Conservation (phyloP, 225 moss, liverwort and hornwort species). For the Polytrichum commune region DNA sequence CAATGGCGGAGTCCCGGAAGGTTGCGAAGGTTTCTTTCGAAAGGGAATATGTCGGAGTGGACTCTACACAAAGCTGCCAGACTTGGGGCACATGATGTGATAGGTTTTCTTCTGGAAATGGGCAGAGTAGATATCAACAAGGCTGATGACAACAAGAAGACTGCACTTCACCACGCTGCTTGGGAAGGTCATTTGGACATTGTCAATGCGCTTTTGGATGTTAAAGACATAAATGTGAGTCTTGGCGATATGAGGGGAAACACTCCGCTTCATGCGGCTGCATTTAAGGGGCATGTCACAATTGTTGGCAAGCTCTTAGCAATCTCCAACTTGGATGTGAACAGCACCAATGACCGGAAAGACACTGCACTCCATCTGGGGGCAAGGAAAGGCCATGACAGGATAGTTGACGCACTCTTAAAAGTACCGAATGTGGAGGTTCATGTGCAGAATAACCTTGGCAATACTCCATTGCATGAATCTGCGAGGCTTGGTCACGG, state of each 20-base stretch:
- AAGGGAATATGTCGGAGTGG: not conserved
- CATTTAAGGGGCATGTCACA: not conserved
- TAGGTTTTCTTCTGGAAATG: not conserved
- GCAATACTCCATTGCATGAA: not conserved
- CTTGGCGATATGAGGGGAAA: not conserved
- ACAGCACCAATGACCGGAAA: not conserved
- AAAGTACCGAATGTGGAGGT: not conserved
- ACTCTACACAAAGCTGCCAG: not conserved
- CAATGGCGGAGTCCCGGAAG: not conserved
- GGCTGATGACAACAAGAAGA: not conserved
- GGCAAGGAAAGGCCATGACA: conserved; percentile 3
- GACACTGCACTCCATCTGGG: not conserved
- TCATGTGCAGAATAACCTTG: not conserved
- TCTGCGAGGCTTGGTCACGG: not conserved
- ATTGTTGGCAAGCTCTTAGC: not conserved
- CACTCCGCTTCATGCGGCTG: not conserved
- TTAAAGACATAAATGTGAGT: not conserved
- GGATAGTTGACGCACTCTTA: not conserved
- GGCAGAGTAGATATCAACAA: not conserved
- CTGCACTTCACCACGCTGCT: not conserved
- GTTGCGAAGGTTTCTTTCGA: not conserved
- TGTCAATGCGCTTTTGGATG: not conserved
- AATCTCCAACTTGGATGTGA: not conserved
- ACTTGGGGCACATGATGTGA: not conserved
- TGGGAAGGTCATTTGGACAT: not conserved